Evolutionary conservation across 2,329 filamentous ascomycete species (phyloP).

Genomic region (Claviceps maximensis): DNA sequence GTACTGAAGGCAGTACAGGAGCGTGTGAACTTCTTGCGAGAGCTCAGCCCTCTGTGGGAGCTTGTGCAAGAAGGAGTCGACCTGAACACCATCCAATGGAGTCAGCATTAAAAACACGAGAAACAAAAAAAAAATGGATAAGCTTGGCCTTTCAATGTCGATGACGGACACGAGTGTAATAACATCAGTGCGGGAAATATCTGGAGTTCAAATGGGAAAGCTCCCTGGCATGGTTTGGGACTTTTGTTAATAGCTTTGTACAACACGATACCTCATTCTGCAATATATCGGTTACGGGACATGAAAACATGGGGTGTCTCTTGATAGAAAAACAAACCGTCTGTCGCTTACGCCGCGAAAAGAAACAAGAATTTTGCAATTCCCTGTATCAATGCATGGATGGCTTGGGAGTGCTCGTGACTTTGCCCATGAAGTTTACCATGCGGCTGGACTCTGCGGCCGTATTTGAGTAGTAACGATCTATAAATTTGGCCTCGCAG

Average conservation of each 20-base stretch:
- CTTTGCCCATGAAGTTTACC: too few relatives aligned
- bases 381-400: neutral
- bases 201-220: neutral
- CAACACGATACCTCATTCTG: neutral
- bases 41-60: slow-evolving; percentile 94
- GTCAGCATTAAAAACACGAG: slow-evolving; percentile 57
- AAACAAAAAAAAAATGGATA: slow-evolving; percentile 10
- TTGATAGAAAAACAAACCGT: neutral
- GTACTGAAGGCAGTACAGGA: slow-evolving; percentile 88
- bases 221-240: neutral
- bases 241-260: neutral
- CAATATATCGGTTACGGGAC: neutral
- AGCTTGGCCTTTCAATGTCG: neutral
- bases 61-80: slow-evolving; percentile 94
- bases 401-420: neutral
- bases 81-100: slow-evolving; percentile 95
- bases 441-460: too few relatives aligned
- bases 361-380: neutral
- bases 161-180: neutral
- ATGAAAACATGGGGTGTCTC: slow-evolving; percentile 4
- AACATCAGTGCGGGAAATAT: neutral
- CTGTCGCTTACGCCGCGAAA: neutral
- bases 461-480: too few relatives aligned
- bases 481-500: too few relatives aligned
- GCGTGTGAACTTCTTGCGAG: slow-evolving; percentile 81